phyloP scores from a whole-genome alignment of 1,284 basidiomycete genomes.

The Trichosporon coremiiforme region DNA sequence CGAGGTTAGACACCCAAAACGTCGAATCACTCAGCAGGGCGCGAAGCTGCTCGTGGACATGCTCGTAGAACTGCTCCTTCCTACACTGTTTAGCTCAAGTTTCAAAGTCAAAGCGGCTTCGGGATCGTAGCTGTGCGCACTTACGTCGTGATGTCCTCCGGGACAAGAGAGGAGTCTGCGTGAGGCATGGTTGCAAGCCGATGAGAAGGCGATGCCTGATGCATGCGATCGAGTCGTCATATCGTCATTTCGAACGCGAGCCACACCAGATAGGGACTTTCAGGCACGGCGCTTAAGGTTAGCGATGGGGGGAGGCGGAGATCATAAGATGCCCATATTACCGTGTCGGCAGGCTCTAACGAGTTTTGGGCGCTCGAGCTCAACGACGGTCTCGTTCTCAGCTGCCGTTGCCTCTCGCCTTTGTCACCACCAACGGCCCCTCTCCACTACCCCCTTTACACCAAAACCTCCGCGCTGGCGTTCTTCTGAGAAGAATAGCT shows the following conservation, averaged over 20 bases:
- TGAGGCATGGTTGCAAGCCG: constrained; percentile 68
- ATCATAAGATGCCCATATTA: constrained; percentile 1
- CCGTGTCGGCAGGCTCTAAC: not conserved
- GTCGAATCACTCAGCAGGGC: constrained; percentile 67
- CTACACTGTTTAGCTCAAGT: constrained; percentile 32
- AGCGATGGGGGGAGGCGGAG: constrained; percentile 1
- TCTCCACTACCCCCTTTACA: not conserved
- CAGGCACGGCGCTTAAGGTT: not conserved
- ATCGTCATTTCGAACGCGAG: not conserved
- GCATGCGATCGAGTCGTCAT: not conserved
- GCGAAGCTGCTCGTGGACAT: constrained; percentile 69
- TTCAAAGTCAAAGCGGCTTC: not conserved
- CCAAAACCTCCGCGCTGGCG: not conserved
- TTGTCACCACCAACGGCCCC: not conserved
- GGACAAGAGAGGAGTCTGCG: constrained; percentile 75
- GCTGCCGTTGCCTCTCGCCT: not conserved
- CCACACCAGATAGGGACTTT: not conserved
- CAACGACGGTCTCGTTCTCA: constrained; percentile 10
- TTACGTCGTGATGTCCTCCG: constrained; percentile 64
- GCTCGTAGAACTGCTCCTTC: constrained; percentile 74
- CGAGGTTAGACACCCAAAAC: constrained; percentile 84
- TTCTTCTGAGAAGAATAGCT: not conserved
- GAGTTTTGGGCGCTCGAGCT: constrained; percentile 13
- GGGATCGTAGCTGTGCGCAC: constrained; percentile 21
- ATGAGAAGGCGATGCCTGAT: constrained; percentile 1